Evolutionary conservation across 768 basidiomycete genomes (phyloP), one percentile per base, ranked within the genome.

Genomic region (Chalciporus sphaerocephalus): DNA sequence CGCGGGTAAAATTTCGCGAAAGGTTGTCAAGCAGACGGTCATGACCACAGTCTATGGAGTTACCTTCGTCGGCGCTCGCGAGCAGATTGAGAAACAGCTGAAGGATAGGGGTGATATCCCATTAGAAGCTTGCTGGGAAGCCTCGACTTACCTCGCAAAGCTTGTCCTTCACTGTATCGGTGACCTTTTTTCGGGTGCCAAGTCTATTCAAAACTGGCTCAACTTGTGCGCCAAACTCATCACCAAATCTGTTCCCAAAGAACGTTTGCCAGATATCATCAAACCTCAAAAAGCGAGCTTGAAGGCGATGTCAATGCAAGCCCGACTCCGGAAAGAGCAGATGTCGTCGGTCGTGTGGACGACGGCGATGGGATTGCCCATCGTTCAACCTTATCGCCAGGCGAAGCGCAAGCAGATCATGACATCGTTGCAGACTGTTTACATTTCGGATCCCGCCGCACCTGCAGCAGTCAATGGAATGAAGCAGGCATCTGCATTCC

Each of bases 31-130:
- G 74, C 95, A 98, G 72, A 97, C 96, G 18, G 91, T 97, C 53
- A 99, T 99, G 96, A 99, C 95, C 1, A 97, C 95, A 3, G 95
- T 98, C 25, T 98, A 98, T 61, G 95, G 96, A 17, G 94, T 99
- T 13, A 99, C 96, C 0, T 94, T 84, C 68, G 70, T 97, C 43
- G 96, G 96, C 27, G 96, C 96, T 17, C 80, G 92, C 34, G 90
- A 91, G 8, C 96, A 98, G 69, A 96, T 98, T 44, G 88, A 92
- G 67, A 86, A 69, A 57, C 93, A 97, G 69, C 69, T 99, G 30
- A 78, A 74, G 54, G 88, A 89, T 44, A 73, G 84, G 44, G 78
- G 80, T 20, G 85, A 87, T 48, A 73, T 95, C 21, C 74, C 79
- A 2, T 66, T 76, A 18, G 87, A 93, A 54, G 73, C 80, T n/a